Evolutionary conservation across 352 stramenopile genomes (phyloP).

Genomic region (Phytophthora foliorum): DNA sequence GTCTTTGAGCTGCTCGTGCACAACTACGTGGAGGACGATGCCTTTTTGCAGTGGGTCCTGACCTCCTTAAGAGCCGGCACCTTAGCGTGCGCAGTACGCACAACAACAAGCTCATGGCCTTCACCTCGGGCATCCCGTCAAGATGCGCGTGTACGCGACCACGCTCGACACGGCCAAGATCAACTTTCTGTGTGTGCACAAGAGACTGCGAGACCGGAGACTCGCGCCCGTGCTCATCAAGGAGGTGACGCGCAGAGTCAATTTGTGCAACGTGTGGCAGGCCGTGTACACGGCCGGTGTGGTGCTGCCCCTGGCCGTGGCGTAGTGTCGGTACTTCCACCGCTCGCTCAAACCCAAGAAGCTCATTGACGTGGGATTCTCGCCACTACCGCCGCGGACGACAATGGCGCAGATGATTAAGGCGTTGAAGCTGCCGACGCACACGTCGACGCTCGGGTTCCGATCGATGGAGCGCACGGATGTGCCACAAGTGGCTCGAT

Average conservation of each 20-base stretch:
- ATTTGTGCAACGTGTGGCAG: constrained; percentile 95
- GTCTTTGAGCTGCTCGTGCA: constrained; percentile 98
- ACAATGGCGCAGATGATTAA: constrained; percentile 97
- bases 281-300: constrained; percentile 99
- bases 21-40: constrained; percentile 99
- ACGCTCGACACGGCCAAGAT: constrained; percentile 96
- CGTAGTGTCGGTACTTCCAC: constrained; percentile 98
- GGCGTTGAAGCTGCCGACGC: constrained; percentile 90
- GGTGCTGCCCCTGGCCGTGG: constrained; percentile 96
- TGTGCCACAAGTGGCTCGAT: constrained; percentile 59
- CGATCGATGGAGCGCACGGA: constrained; percentile 74
- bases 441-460: constrained; percentile 55
- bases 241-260: constrained; percentile 99
- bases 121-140: constrained; percentile 98
- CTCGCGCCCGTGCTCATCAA: constrained; percentile 99
- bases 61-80: constrained; percentile 96
- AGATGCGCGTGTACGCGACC: constrained; percentile 72
- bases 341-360: constrained; percentile 99
- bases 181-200: constrained; percentile 99
- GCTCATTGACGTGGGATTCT: constrained; percentile 99
- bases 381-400: constrained; percentile 94
- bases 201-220: constrained; percentile 97
- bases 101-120: constrained; percentile 97
- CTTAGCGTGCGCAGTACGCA: constrained; percentile 95
- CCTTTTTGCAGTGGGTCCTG: constrained; percentile 94